Evolutionary conservation across 2,329 filamentous ascomycete species (phyloP).

Genomic region (Cadophora sp.): DNA sequence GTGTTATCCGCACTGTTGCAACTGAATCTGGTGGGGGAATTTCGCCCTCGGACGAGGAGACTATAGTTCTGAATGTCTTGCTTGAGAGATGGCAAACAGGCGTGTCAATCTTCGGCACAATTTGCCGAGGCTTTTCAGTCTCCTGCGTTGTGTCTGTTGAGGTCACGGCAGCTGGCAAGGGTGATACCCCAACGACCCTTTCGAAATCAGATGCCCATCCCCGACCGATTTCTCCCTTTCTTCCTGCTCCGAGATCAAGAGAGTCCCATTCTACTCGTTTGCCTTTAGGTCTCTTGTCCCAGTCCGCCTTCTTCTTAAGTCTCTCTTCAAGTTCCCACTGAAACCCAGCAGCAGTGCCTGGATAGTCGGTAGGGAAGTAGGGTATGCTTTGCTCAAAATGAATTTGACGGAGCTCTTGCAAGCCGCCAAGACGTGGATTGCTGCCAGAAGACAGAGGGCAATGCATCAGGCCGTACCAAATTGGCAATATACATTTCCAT

Average conservation of each 20-base stretch:
- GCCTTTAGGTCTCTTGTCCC: constrained; percentile 81
- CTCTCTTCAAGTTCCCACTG: constrained; percentile 77
- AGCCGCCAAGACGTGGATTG: constrained; percentile 81
- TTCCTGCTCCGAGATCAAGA: constrained; percentile 74
- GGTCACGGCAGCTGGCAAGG: constrained; percentile 10
- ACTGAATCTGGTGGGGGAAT: constrained; percentile 50
- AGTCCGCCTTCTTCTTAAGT: constrained; percentile 63
- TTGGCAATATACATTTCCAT: constrained; percentile 84
- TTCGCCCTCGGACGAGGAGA: constrained; percentile 35
- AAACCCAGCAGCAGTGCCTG: constrained; percentile 79
- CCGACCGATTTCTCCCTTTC: constrained; percentile 81
- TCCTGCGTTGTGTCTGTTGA: constrained; percentile 24
- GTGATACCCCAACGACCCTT: constrained; percentile 37
- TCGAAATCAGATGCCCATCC: constrained; percentile 89
- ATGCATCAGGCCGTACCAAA: constrained; percentile 89
- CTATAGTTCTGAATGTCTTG: constrained; percentile 34
- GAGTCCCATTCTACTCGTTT: constrained; percentile 79
- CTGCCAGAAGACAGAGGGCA: constrained; percentile 80
- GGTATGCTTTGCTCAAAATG: constrained; percentile 78
- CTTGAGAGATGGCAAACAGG: constrained; percentile 34
- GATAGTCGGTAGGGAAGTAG: constrained; percentile 88
- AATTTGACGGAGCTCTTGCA: constrained; percentile 81
- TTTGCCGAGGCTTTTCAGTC: constrained; percentile 10
- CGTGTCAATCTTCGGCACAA: not conserved
- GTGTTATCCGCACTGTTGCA: constrained; percentile 69